Evolutionary conservation across 768 basidiomycete species (phyloP).

Genomic region (Leucocoprinus leucothites): DNA sequence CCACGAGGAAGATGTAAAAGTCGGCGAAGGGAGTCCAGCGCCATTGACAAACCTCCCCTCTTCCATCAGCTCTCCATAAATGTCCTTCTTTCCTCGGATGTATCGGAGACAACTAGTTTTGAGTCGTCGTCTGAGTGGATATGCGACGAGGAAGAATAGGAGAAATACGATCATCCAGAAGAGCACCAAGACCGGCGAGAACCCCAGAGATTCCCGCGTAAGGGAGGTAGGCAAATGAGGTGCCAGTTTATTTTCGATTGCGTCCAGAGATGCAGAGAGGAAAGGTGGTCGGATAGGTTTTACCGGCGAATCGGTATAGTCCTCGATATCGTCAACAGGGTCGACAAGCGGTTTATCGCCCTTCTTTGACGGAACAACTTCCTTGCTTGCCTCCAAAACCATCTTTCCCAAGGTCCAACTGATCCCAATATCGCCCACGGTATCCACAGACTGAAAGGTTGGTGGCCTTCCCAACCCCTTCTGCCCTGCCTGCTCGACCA

Average conservation of each 20-base stretch:
- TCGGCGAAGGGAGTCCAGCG: slow-evolving; percentile 31
- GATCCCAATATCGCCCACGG: slow-evolving; percentile 90
- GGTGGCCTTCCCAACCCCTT: slow-evolving; percentile 77
- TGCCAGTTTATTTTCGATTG: slow-evolving; percentile 60
- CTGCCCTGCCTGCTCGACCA: slow-evolving; percentile 69
- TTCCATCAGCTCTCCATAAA: slow-evolving; percentile 44
- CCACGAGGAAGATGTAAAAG: slow-evolving; percentile 27
- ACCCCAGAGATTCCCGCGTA: slow-evolving; percentile 63
- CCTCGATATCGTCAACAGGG: slow-evolving; percentile 64
- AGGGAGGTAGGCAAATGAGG: slow-evolving; percentile 66
- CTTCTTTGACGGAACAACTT: slow-evolving; percentile 51
- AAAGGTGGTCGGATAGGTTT: slow-evolving; percentile 65
- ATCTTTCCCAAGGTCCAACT: slow-evolving; percentile 99
- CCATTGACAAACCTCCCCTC: slow-evolving; percentile 37
- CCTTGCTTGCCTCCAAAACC: slow-evolving; percentile 95
- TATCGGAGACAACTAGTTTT: slow-evolving; percentile 44
- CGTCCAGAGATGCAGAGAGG: slow-evolving; percentile 42
- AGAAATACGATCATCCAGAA: slow-evolving; percentile 47
- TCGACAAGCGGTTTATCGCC: slow-evolving; percentile 61
- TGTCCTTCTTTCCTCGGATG: slow-evolving; percentile 35
- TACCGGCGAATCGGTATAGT: slow-evolving; percentile 49
- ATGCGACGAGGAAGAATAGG: slow-evolving; percentile 40
- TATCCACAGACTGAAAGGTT: slow-evolving; percentile 89
- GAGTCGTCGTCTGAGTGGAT: slow-evolving; percentile 58
- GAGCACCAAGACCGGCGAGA: slow-evolving; percentile 64